Conservation (phyloP, 805 yeast species). For the Brettanomyces nanus region DNA sequence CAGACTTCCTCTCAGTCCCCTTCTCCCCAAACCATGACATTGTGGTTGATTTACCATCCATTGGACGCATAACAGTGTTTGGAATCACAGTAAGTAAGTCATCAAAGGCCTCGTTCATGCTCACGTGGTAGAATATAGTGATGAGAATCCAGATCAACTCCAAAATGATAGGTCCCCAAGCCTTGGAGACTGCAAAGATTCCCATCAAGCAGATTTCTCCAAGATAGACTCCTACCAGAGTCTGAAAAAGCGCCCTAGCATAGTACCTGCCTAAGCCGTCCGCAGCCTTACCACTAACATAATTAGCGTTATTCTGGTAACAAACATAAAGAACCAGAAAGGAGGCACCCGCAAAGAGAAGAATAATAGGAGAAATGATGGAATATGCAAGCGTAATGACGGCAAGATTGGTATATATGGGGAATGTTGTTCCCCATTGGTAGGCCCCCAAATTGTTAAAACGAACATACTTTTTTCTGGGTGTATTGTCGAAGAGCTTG, state of each 20-base stretch:
- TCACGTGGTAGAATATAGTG: constrained; percentile 63
- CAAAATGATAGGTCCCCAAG: constrained; percentile 89
- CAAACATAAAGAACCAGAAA: constrained; percentile 70
- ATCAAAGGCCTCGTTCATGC: constrained; percentile 59
- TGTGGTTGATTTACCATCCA: constrained; percentile 62
- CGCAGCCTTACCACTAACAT: constrained; percentile 56
- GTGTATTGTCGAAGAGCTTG: constrained; percentile 47
- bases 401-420: constrained; percentile 64
- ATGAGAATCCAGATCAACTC: constrained; percentile 56
- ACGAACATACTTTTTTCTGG: constrained; percentile 59
- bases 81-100: constrained; percentile 53
- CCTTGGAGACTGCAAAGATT: constrained; percentile 79
- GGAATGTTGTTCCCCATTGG: constrained; percentile 72
- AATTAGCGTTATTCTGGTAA: constrained; percentile 67
- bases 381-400: constrained; percentile 62
- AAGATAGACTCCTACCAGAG: constrained; percentile 78
- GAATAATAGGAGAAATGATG: constrained; percentile 74
- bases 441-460: constrained; percentile 44
- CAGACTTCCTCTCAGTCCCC: background rate
- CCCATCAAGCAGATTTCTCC: constrained; percentile 86
- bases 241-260: constrained; percentile 83
- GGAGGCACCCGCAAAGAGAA: constrained; percentile 64
- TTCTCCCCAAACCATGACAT: constrained; percentile 36
- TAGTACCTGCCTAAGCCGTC: constrained; percentile 79
- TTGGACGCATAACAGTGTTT: constrained; percentile 65